phyloP scores from a whole-genome alignment of 1,284 basidiomycete genomes.

The Mycosarcoma maydis region DNA sequence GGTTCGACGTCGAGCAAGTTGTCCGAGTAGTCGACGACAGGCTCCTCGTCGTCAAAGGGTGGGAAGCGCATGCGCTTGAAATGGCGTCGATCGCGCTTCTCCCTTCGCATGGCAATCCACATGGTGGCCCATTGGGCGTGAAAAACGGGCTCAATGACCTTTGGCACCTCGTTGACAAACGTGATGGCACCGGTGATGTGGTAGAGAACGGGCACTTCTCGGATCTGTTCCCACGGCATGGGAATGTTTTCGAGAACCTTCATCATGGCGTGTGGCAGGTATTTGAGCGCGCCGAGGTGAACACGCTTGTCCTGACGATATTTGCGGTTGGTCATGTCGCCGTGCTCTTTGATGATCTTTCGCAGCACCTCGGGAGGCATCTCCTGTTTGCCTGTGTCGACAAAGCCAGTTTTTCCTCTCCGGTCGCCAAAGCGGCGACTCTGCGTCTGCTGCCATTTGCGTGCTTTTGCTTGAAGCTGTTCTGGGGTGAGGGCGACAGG shows the following conservation, averaged over 20 bases:
- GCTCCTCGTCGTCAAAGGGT: conserved; percentile 97
- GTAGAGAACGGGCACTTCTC: conserved; percentile 69
- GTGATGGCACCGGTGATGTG: conserved; percentile 98
- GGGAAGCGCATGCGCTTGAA: conserved; percentile 99
- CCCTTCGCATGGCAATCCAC: conserved; percentile 99
- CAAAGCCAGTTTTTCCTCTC: conserved; percentile 80
- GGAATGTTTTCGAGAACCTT: conserved; percentile 99
- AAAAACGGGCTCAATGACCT: conserved; percentile 95
- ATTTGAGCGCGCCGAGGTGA: conserved; percentile 96
- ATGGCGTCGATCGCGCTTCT: conserved; percentile 97
- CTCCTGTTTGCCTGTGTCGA: conserved; percentile 89
- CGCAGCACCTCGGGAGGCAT: conserved; percentile 77
- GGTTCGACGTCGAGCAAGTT: conserved; percentile 98
- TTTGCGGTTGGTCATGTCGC: conserved; percentile 69
- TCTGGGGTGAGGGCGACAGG: conserved; percentile 76
- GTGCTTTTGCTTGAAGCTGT: conserved; percentile 81
- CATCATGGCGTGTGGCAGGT: conserved; percentile 98
- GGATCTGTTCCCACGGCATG: conserved; percentile 86
- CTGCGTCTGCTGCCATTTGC: conserved; percentile 94
- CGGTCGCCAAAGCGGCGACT: conserved; percentile 88
- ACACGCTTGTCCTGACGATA: conserved; percentile 99
- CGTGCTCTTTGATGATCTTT: conserved; percentile 68
- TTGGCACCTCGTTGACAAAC: conserved; percentile 97
- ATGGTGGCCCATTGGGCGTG: conserved; percentile 99
- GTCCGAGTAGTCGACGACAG: conserved; percentile 73